Evolutionary conservation across 2,329 filamentous ascomycete genomes (phyloP).

Genomic region (Myrmaecium sp.): DNA sequence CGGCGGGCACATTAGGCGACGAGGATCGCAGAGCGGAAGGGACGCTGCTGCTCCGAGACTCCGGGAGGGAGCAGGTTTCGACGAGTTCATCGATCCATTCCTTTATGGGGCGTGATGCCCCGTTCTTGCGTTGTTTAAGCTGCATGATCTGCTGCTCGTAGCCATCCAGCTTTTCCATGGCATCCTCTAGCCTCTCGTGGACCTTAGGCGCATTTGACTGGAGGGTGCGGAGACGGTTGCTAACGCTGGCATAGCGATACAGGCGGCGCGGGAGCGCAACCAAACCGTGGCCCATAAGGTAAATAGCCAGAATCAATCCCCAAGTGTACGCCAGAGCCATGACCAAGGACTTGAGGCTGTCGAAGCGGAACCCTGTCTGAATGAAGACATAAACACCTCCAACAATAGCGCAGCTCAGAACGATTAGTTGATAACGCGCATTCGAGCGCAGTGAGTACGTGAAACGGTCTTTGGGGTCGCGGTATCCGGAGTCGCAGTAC

Average conservation of each 20-base stretch:
- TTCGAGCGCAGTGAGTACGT: conserved; percentile 77
- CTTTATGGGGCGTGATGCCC: conserved; percentile 55
- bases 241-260: conserved; percentile 63
- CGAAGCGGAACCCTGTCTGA: conserved; percentile 54
- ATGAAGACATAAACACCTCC: conserved; percentile 74
- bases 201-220: conserved; percentile 65
- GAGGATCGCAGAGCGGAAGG: conserved; percentile 15
- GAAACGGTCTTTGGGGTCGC: conserved; percentile 65
- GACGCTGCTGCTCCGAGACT: conserved; percentile 30
- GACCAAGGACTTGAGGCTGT: conserved; percentile 62
- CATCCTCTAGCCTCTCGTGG: conserved; percentile 77
- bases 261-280: conserved; percentile 76
- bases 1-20: conserved; percentile 46
- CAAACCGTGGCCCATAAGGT: conserved; percentile 92
- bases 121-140: conserved; percentile 64
- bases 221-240: conserved; percentile 53
- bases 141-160: conserved; percentile 68
- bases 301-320: conserved; percentile 82
- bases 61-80: conserved; percentile 56
- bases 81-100: conserved; percentile 95
- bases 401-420: conserved; percentile 51
- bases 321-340: conserved; percentile 94
- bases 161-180: conserved; percentile 61
- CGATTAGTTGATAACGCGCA: conserved; percentile 71
- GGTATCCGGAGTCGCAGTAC: conserved; percentile 86